These are phyloP conservation scores for Chytriomyces confervae DNA, from an alignment of 192 early-diverging fungal genomes.

Conservation along the genomic window DNA sequence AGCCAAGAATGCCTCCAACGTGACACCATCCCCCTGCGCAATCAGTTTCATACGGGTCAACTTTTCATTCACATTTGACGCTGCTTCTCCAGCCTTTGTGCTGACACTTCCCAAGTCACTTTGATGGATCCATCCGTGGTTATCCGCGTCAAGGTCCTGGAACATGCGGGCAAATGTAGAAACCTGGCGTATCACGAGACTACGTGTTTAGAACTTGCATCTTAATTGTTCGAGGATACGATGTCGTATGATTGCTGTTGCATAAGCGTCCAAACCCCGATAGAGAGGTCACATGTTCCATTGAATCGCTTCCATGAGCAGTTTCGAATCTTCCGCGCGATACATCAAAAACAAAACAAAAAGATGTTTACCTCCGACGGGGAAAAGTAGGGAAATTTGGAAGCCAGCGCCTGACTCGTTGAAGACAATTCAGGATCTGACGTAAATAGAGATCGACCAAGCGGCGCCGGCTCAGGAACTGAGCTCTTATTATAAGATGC, in stretches of 20 bases:
- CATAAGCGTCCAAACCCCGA: too few relatives aligned
- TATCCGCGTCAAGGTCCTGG: slow-evolving; percentile 51
- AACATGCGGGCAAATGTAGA: slow-evolving; percentile 61
- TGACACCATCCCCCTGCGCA: slow-evolving; percentile 46
- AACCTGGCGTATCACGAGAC: background rate
- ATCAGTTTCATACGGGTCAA: slow-evolving; percentile 42
- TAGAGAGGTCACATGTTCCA: too few relatives aligned
- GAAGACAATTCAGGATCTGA: slow-evolving; percentile 32
- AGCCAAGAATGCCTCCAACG: slow-evolving; percentile 57
- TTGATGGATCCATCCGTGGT: slow-evolving; percentile 46
- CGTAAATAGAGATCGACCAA: background rate
- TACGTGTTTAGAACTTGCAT: too few relatives aligned
- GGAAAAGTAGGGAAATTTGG: slow-evolving; percentile 56
- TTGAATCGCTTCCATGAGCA: too few relatives aligned
- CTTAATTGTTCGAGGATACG: too few relatives aligned
- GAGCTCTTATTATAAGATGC: background rate
- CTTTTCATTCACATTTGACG: slow-evolving; percentile 51
- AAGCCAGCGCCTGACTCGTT: slow-evolving; percentile 48
- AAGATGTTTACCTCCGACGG: slow-evolving; percentile 47
- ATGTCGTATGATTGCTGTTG: too few relatives aligned
- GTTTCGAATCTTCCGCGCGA: too few relatives aligned
- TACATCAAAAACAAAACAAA: background rate
- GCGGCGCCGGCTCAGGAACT: slow-evolving; percentile 35
- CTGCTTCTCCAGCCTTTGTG: slow-evolving; percentile 57
- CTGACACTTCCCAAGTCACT: slow-evolving; percentile 54